phyloP scores from a whole-genome alignment of 2,329 filamentous ascomycete genomes.

The Claviceps digitariae region DNA sequence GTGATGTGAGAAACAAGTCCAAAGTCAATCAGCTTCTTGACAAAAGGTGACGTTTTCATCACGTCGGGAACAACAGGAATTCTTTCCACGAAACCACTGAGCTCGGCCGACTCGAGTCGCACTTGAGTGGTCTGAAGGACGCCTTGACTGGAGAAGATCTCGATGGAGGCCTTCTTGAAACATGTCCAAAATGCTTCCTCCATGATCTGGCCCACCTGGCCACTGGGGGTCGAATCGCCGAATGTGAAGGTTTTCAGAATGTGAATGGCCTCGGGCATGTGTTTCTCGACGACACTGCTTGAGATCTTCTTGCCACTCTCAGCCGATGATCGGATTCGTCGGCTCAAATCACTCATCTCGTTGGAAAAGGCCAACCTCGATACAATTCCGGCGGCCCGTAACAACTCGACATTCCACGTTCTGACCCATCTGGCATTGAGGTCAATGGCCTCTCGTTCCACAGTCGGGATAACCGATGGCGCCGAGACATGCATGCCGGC shows the following conservation, averaged over 20 bases:
- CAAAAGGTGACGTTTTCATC: conserved; percentile 60
- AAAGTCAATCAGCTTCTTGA: conserved; percentile 69
- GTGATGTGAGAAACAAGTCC: conserved; percentile 81
- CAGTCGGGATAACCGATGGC: conserved; percentile 90
- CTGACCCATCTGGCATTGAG: conserved; percentile 90
- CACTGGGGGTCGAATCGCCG: conserved; percentile 77
- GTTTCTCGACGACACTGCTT: conserved; percentile 48
- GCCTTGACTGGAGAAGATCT: conserved; percentile 78
- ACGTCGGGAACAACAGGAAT: conserved; percentile 76
- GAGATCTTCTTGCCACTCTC: conserved; percentile 39
- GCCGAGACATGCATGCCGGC: conserved; percentile 89
- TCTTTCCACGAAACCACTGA: conserved; percentile 65
- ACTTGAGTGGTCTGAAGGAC: conserved; percentile 75
- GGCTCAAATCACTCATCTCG: conserved; percentile 68
- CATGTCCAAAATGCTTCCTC: conserved; percentile 96
- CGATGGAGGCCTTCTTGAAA: conserved; percentile 67
- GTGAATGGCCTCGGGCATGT: conserved; percentile 69
- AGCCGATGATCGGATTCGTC: conserved; percentile 38
- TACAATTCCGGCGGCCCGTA: conserved; percentile 81
- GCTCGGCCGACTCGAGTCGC: conserved; percentile 55
- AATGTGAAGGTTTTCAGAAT: conserved; percentile 81
- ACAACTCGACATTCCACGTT: conserved; percentile 89
- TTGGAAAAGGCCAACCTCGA: conserved; percentile 76
- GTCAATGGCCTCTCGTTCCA: conserved; percentile 93
- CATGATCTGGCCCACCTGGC: conserved; percentile 70